Percentiles rank a stretch among this genome's conserved stretches.
Conservation (phyloP, 2,329 filamentous ascomycete species). For the Xylaria sp. region DNA sequence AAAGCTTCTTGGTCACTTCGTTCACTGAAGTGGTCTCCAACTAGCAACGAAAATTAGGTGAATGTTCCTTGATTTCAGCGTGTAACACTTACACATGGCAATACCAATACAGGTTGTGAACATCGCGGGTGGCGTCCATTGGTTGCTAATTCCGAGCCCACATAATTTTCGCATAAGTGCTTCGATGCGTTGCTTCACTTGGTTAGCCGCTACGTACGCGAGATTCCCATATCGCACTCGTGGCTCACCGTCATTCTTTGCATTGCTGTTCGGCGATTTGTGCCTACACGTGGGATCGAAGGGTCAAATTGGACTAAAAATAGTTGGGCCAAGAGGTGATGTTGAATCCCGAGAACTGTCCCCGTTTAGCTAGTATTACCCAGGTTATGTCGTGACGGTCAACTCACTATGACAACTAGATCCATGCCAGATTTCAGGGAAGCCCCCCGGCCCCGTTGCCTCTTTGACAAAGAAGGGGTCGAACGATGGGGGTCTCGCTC, state of each 20-base stretch:
- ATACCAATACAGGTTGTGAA: conserved; percentile 63
- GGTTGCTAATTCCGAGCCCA: conserved; percentile 63
- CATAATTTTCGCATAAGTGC: conserved; percentile 58
- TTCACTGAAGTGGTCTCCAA: conserved; percentile 56
- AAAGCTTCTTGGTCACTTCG: conserved; percentile 54
- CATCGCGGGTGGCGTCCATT: conserved; percentile 59
- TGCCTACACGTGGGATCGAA: conserved; percentile 55
- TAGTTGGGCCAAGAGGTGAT: conserved; percentile 63
- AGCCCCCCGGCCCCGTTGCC: conserved; percentile 47
- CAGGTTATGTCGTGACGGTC: not conserved
- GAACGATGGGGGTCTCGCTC: conserved; percentile 56
- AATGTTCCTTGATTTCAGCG: not conserved
- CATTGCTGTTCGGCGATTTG: conserved; percentile 44
- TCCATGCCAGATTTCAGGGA: conserved; percentile 64
- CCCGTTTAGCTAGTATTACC: conserved; percentile 2
- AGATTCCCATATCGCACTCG: not conserved
- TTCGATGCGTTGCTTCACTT: conserved; percentile 49
- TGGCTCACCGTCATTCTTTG: conserved; percentile 48
- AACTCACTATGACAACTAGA: conserved; percentile 58
- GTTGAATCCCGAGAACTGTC: conserved; percentile 63
- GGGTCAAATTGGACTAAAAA: conserved; percentile 63
- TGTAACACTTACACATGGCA: conserved; percentile 50
- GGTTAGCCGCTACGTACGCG: conserved; percentile 16
- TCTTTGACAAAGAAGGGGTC: conserved; percentile 58
- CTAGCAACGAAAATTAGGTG: conserved; percentile 30